Base-by-base conservation (phyloP, 345 rosid genomes). In the Arabis hirsuta region DNA sequence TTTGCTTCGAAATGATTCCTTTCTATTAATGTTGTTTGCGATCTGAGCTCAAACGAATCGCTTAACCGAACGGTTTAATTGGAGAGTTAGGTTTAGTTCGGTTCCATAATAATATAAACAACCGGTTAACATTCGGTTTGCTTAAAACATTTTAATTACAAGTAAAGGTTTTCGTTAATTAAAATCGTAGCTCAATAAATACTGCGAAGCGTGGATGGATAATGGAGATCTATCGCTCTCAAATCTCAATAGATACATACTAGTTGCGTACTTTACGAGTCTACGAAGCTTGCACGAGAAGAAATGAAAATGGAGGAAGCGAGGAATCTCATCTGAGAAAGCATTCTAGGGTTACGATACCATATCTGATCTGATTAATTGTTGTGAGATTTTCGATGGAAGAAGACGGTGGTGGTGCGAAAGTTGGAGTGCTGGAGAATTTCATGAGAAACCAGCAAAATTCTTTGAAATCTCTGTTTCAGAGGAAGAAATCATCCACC, bases 381-480 rank as follows among this genome's bases (percentile, higher is more conserved):
- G 14, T n/a, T 27, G 16, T 52, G 68, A 61, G 68, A 60, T 27
- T 20, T 11, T 7, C 54, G 50, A 76, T 76, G 80, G 80, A 76
- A 65, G 76, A 76, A 76, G 80, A 65, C 16, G 24, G 24, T 42
- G 75, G 56, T 8, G 68, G 4, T 70, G 72, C 12, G 55, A 76
- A 76, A 70, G 67, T 64, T 3, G 72, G 76, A 64, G 5, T 58
- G 76, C 47, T 73, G 67, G 97, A 89, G 79, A 85, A 45, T 74
- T 85, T 90, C 76, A 72, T 84, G 88, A 81, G 62, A 47, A 80
- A 31, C 44, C 90, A 88, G 27, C 94, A 85, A 65, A 76, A 64
- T 42, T 83, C 93, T 2, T 51, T 93, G 67, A 87, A 80, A 84
- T 84, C 90, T 38, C 80, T 90, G 14, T 94, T 94, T 59, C 87